Evolutionary conservation across 1,284 basidiomycete species (phyloP), one percentile per base, ranked within the genome.

Genomic region (Heliocybe sulcata): DNA sequence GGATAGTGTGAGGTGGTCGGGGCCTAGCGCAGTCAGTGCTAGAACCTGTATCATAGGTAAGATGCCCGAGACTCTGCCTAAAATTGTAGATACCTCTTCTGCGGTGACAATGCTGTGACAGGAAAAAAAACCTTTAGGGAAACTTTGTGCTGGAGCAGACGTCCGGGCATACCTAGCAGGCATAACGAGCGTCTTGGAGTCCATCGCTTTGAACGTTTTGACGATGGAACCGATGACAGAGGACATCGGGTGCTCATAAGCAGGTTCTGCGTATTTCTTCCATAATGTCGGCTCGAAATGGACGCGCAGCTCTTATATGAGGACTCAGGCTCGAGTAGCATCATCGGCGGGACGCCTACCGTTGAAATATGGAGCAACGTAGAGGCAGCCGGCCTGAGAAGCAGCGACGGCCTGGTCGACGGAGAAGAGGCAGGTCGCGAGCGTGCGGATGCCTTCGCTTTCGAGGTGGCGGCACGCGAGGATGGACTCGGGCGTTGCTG

Each of bases 301-400:
- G 9, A 77, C 77, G 20, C 74, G 72, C 2, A 80, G 67, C 58
- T 80, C 77, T 76, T 56, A 31, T 48, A 20, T 35, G 50, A 12
- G 33, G 27, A 48, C 16, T 23, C 45, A 38, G 33, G 14, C 26
- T 35, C 31, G 25, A 52, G 25, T 19, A 10, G 2, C 16, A 23
- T 16, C 53, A 19, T 14, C 12, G 10, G 33, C 11, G 29, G 22
- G 19, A 25, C 3, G 54, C 63, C 3, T 54, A 74, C 77, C 77
- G 58, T 79, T 78, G 63, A 77, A 77, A 62, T 79, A 79, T 1
- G 77, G 76, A 3, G 77, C 72, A 35, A 78, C 67, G 60, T 76
- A 79, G 16, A 72, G 65, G 57, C 77, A 79, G 8, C 70, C 69
- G 3, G 77, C 77, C 58, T 78, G 75, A 31, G 68, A 70, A 0